phyloP scores from a whole-genome alignment of 1,284 basidiomycete genomes.

The Salmacisia buchloeana region DNA sequence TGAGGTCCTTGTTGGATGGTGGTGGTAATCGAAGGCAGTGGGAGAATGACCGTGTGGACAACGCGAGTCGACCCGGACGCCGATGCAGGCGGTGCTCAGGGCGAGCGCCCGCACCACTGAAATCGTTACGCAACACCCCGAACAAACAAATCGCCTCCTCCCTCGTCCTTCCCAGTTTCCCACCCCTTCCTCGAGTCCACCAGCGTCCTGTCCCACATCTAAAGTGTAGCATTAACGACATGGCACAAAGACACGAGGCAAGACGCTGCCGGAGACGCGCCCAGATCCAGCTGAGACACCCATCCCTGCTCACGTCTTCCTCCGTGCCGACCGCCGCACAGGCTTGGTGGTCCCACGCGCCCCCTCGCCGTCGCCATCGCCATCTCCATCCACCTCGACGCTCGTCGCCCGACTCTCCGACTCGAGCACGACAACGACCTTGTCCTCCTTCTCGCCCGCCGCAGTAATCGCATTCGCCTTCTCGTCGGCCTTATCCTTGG shows the following conservation, averaged over 20 bases:
- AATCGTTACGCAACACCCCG: no score
- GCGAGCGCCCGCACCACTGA: no score
- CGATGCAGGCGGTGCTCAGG: no score
- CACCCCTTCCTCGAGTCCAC: neutral
- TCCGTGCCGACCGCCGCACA: slow-evolving; percentile 11
- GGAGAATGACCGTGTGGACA: no score
- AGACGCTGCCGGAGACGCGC: neutral
- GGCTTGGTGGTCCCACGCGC: slow-evolving; percentile 52
- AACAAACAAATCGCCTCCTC: no score
- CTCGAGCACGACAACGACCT: neutral
- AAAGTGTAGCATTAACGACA: neutral
- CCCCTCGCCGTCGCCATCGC: slow-evolving; percentile 7
- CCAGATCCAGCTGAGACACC: neutral
- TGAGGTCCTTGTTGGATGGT: no score
- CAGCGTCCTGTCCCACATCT: neutral
- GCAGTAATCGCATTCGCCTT: neutral
- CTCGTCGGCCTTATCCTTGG: neutral
- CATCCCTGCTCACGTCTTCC: neutral
- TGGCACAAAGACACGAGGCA: neutral
- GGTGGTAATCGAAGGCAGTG: no score
- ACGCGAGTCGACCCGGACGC: no score
- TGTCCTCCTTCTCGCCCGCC: neutral
- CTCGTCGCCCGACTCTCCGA: neutral
- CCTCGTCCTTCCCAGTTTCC: neutral
- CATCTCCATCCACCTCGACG: neutral